These are phyloP conservation scores for Cenchrus purpureus DNA, from an alignment of 176 grass and related monocot species.

Conservation along the genomic window DNA sequence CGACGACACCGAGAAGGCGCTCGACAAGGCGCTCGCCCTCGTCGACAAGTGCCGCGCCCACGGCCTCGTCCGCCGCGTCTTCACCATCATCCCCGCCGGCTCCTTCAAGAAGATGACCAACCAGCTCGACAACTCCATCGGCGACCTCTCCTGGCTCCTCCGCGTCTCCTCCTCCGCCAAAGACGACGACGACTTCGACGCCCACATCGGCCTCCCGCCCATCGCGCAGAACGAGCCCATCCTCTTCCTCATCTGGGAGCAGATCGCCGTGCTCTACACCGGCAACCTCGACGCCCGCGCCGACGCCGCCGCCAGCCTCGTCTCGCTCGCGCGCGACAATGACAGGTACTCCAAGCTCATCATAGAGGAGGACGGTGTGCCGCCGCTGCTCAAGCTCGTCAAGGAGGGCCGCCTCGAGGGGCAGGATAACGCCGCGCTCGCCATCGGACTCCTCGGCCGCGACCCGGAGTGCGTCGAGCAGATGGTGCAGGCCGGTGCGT, in stretches of 20 bases:
- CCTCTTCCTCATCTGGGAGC: conserved; percentile 98
- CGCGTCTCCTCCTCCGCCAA: conserved; percentile 69
- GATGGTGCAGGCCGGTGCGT: conserved; percentile 79
- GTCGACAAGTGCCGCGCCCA: conserved; percentile 84
- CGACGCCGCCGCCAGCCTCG: conserved; percentile 91
- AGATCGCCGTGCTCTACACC: conserved; percentile 92
- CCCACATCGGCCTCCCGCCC: conserved; percentile 83
- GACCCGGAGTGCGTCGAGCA: conserved; percentile 90
- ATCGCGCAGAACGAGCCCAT: conserved; percentile 99
- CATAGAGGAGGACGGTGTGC: conserved; percentile 92
- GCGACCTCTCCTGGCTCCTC: conserved; percentile 95
- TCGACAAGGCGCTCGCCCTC: conserved; percentile 79
- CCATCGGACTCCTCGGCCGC: conserved; percentile 83
- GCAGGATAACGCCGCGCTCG: conserved; percentile 80
- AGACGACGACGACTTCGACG: conserved; percentile 72
- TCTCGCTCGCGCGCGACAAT: conserved; percentile 87
- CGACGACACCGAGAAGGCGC: conserved; percentile 89
- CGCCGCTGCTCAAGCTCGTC: conserved; percentile 74
- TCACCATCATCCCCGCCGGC: conserved; percentile 83
- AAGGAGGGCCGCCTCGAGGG: conserved; percentile 82
- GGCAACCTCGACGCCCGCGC: conserved; percentile 79
- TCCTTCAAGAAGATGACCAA: conserved; percentile 89
- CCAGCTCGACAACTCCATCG: conserved; percentile 90
- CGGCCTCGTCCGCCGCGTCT: conserved; percentile 78
- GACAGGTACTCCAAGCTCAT: conserved; percentile 92